Percentiles rank a stretch among this genome's conserved stretches.
Conservation (phyloP, 2,329 filamentous ascomycete genomes). For the Aspergillus sp. region DNA sequence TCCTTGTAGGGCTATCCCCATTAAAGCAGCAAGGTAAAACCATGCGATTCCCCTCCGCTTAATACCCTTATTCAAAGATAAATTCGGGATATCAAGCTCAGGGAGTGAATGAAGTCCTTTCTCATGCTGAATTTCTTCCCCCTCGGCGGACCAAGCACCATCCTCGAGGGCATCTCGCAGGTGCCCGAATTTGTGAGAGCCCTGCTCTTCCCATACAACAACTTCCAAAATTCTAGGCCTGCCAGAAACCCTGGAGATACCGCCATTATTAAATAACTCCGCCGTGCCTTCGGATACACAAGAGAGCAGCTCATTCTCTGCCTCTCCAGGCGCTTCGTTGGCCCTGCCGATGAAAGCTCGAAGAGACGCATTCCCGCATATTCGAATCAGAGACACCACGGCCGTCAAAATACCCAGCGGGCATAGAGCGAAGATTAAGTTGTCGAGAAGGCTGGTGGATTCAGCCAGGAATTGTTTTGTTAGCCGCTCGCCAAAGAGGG, state of each 20-base stretch:
- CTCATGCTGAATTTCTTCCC: conserved; percentile 7
- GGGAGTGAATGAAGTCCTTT: conserved; percentile 14
- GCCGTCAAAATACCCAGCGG: conserved; percentile 49
- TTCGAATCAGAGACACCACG: conserved; percentile 46
- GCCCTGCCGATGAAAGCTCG: conserved; percentile 49
- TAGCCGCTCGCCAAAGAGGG: conserved; percentile 48
- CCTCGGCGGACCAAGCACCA: conserved; percentile 21
- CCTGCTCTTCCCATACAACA: conserved; percentile 39
- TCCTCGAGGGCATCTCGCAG: conserved; percentile 26
- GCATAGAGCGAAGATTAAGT: conserved; percentile 48
- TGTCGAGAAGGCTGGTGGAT: conserved; percentile 42
- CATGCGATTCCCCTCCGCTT: conserved; percentile 26
- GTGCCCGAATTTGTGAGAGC: conserved; percentile 23
- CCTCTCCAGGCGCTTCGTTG: conserved; percentile 42
- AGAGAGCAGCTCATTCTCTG: conserved; percentile 47
- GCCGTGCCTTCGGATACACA: conserved; percentile 49
- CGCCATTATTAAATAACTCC: conserved; percentile 47
- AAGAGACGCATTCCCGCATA: conserved; percentile 45
- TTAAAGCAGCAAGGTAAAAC: conserved; percentile 29
- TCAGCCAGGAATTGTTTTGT: conserved; percentile 52
- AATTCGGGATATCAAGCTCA: conserved; percentile 33
- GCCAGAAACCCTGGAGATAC: conserved; percentile 38
- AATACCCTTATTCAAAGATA: conserved; percentile 39
- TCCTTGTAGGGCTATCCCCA: conserved; percentile 29
- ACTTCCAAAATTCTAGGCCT: conserved; percentile 36